Conservation (phyloP, 2,329 filamentous ascomycete genomes). For the Huntiella decipiens region DNA sequence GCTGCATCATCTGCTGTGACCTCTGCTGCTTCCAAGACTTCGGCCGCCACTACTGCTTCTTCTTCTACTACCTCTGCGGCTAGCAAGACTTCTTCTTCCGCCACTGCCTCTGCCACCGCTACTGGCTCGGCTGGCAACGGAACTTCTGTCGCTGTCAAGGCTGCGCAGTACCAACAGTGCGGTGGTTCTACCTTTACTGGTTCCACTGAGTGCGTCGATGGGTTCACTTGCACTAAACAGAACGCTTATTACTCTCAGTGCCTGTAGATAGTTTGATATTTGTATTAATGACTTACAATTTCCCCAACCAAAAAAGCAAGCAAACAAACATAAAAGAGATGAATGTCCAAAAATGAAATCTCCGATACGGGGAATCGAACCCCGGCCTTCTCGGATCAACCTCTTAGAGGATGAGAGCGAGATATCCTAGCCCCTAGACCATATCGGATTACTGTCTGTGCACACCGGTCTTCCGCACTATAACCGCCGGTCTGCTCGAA, state of each 20-base stretch:
- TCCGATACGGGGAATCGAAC: constrained; percentile 15
- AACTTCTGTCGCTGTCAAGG: constrained; percentile 15
- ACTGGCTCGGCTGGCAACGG: constrained; percentile 16
- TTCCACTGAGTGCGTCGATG: constrained; percentile 19
- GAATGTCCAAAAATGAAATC: not conserved
- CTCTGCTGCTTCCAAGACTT: not conserved
- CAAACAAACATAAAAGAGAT: not conserved
- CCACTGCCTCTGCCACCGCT: constrained; percentile 14
- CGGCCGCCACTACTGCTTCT: not conserved
- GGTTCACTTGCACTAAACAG: constrained; percentile 19
- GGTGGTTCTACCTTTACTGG: constrained; percentile 21
- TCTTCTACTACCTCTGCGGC: not conserved
- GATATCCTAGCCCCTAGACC: not conserved
- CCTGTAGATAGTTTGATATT: constrained; percentile 15
- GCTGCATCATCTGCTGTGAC: not conserved
- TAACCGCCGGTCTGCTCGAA: not conserved
- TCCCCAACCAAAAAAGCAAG: not conserved
- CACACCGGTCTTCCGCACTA: too few relatives aligned
- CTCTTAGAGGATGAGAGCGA: not conserved
- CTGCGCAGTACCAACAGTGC: constrained; percentile 20
- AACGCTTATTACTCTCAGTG: constrained; percentile 26
- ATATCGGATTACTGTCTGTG: not conserved
- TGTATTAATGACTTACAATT: not conserved
- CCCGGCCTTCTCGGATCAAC: constrained; percentile 13
- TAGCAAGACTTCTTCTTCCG: not conserved